Percentiles rank a stretch among this genome's conserved stretches.
These are phyloP conservation scores for Forsythia suspensa DNA, from an alignment of 257 asterid species.

Conservation along the genomic window DNA sequence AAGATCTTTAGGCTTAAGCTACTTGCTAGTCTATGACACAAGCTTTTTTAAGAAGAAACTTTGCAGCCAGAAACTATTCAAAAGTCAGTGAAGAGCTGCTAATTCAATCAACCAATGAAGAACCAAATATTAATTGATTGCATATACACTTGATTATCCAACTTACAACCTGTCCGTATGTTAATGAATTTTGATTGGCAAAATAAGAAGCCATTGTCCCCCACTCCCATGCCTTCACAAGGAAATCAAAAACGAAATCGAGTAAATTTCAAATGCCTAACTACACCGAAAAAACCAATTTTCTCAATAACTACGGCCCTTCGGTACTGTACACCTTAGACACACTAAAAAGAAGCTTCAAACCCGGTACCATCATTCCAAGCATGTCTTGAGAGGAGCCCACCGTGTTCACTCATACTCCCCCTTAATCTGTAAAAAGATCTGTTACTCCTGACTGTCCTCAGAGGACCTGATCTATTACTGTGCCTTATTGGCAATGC, in stretches of 20 bases:
- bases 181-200: constrained; percentile 41
- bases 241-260: constrained; percentile 14
- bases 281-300: constrained; percentile 37
- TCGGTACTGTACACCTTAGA: constrained; percentile 59
- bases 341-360: constrained; percentile 71
- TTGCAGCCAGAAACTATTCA: no score
- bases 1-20: no score
- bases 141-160: constrained; percentile 33
- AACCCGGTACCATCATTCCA: constrained; percentile 55
- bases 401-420: constrained; percentile 83
- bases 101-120: constrained; percentile 18
- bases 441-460: constrained; percentile 63
- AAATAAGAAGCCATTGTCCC: constrained; percentile 59
- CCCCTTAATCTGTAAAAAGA: constrained; percentile 70
- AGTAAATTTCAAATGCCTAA: constrained; percentile 38
- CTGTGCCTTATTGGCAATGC: constrained; percentile 59
- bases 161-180: constrained; percentile 33
- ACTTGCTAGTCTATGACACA: no score
- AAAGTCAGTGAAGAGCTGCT: no score
- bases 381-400: constrained; percentile 42
- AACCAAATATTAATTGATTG: constrained; percentile 24
- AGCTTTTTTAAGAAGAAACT: no score
- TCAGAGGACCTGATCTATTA: constrained; percentile 82
- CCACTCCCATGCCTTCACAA: constrained; percentile 17
- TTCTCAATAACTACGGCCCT: constrained; percentile 41